Evolutionary conservation across 1,139 yeast species (phyloP).

Genomic region (Magnusiomyces sp.): DNA sequence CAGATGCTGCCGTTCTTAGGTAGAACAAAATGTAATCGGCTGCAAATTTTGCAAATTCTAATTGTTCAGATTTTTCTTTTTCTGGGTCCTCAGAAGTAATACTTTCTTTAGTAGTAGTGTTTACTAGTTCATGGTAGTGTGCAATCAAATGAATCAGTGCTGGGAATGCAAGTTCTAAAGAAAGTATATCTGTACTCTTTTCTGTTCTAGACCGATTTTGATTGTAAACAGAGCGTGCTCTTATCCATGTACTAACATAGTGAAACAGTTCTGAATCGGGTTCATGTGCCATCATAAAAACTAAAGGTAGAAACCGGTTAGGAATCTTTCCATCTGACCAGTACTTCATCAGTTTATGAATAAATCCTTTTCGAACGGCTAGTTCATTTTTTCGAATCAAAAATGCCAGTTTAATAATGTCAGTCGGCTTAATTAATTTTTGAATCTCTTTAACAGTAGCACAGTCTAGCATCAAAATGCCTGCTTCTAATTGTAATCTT

Average conservation of each 20-base stretch:
- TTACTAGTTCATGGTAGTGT: constrained; percentile 62
- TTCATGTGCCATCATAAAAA: constrained; percentile 72
- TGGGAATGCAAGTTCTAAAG: constrained; percentile 56
- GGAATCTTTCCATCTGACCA: constrained; percentile 49
- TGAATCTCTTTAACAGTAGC: constrained; percentile 51
- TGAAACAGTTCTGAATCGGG: constrained; percentile 45
- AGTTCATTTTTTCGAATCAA: constrained; percentile 61
- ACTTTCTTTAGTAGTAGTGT: too few relatives aligned
- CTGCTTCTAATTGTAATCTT: constrained; percentile 61
- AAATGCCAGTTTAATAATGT: constrained; percentile 46
- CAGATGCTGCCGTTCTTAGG: constrained; percentile 51
- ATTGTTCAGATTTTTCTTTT: constrained; percentile 5
- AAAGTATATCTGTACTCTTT: constrained; percentile 19
- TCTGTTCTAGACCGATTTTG: background rate
- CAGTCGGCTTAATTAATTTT: constrained; percentile 43
- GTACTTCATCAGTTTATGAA: constrained; percentile 44
- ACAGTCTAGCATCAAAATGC: constrained; percentile 53
- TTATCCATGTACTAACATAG: constrained; percentile 63
- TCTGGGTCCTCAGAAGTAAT: too few relatives aligned
- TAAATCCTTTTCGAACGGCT: constrained; percentile 48
- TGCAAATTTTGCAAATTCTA: too few relatives aligned
- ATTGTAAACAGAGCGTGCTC: constrained; percentile 40
- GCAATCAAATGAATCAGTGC: constrained; percentile 63
- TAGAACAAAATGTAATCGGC: constrained; percentile 45
- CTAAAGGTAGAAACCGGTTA: constrained; percentile 55